Base-by-base conservation (phyloP, 1,139 yeast species). In the Saccharomyces uvarum region DNA sequence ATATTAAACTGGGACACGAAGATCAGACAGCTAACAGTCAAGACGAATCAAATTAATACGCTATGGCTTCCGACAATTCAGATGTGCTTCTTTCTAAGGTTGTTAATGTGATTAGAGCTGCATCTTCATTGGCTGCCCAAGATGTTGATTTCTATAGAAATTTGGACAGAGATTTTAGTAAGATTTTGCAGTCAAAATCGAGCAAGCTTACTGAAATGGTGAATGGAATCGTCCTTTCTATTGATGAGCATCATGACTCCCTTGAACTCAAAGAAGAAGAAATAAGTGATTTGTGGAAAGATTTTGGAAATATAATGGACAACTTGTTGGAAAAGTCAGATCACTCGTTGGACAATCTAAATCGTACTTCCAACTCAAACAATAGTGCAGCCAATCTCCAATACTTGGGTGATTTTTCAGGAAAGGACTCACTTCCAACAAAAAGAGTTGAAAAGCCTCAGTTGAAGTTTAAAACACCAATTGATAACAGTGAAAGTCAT, bases 141-240 rank as follows among this genome's bases (percentile, higher is more conserved):
- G 99, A 93, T 73, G 79, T 90, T 27, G 79, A 78, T 48, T 93
- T 91, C 64, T 82, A 83, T 71, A 78, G 78, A 54, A 81, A 90
- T 49, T 69, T 90, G n/a, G 95, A 89, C 64, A 64, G 75, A 1
- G 66, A 70, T 0, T 67, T 87, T 29, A 73, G 79, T 4, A 57
- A 63, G 1, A 67, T 76, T 19, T 73, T 83, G 26, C 77, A 78
- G 32, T 62, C 65, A 1, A 70, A 81, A 2, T 76, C 84, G 1
- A 62, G 65, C 4, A 70, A 75, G 32, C 64, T 90, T 14, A 69
- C 86, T 48, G 73, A 70, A 4, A 64, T 86, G 50, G 77, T 86
- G 51, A 84, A 84, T 65, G 73, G 72, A 19, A 63, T 89, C 24
- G 66, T 84, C 1, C 68, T 73, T 33, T 70, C 77, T n/a, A 73